phyloP scores from a whole-genome alignment of 306 rosid species.

The Neltuma alba region DNA sequence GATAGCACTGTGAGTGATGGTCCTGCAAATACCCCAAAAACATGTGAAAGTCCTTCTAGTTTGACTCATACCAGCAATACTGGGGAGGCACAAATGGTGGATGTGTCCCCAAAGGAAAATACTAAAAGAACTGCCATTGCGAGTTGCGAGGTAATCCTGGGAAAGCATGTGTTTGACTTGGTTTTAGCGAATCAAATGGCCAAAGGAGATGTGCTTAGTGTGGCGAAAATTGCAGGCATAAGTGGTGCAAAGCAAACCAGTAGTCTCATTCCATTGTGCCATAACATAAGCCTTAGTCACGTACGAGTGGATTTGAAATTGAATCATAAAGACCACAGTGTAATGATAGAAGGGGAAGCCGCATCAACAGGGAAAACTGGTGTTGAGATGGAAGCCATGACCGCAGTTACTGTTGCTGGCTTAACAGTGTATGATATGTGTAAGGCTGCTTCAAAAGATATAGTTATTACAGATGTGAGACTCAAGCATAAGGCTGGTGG shows the following conservation, averaged over 20 bases:
- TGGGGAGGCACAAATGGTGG: conserved; percentile 96
- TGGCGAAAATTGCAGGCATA: conserved; percentile 91
- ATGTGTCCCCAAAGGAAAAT: conserved; percentile 76
- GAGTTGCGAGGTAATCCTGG: conserved; percentile 82
- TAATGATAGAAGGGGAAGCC: conserved; percentile 82
- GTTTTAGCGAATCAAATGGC: conserved; percentile 61
- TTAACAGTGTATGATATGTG: conserved; percentile 93
- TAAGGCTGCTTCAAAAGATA: conserved; percentile 86
- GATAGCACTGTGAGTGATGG: conserved; percentile 47
- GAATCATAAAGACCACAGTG: conserved; percentile 66
- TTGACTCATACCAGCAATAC: conserved; percentile 69
- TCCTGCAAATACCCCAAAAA: conserved; percentile 32
- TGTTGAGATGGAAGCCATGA: conserved; percentile 96
- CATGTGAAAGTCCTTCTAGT: conserved; percentile 33
- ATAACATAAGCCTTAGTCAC: conserved; percentile 70
- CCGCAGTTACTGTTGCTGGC: conserved; percentile 75
- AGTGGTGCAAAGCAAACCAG: conserved; percentile 90
- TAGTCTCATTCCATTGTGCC: conserved; percentile 78
- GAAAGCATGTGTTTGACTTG: conserved; percentile 84
- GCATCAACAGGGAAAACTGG: conserved; percentile 64
- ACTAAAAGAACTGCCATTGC: conserved; percentile 74
- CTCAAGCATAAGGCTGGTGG: conserved; percentile 83
- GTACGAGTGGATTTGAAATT: conserved; percentile 68
- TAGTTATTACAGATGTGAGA: conserved; percentile 64
- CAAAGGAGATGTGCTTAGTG: conserved; percentile 87